phyloP scores from a whole-genome alignment of 257 asterid genomes.

The Avicennia marina region DNA sequence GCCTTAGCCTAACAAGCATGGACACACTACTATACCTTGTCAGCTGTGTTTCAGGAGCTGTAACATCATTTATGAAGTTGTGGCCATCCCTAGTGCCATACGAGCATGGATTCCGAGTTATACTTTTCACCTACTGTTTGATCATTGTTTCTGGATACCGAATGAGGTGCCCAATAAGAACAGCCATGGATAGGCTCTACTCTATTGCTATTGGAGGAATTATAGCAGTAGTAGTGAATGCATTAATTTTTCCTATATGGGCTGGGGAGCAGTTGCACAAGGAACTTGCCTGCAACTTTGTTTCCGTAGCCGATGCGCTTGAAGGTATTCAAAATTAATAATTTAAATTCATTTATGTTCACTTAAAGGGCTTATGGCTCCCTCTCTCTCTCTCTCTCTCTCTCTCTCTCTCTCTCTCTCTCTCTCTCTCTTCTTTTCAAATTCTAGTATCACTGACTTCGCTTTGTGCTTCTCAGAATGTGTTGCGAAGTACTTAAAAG shows the following conservation, averaged over 20 bases:
- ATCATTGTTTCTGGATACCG: slow-evolving; percentile 71
- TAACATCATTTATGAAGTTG: slow-evolving; percentile 60
- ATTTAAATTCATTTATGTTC: not conserved
- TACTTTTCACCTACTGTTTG: slow-evolving; percentile 66
- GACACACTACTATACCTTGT: not conserved
- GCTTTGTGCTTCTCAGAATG: slow-evolving; percentile 42
- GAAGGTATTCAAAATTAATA: slow-evolving; percentile 39
- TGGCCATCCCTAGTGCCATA: slow-evolving; percentile 66
- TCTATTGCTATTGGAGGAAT: slow-evolving; percentile 70
- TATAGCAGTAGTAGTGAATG: slow-evolving; percentile 55
- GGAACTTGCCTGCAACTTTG: slow-evolving; percentile 54
- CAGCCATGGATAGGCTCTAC: slow-evolving; percentile 65
- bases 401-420: no score
- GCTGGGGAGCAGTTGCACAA: slow-evolving; percentile 71
- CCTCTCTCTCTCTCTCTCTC: no score
- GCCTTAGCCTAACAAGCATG: not conserved
- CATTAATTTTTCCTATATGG: slow-evolving; percentile 60
- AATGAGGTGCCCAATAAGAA: slow-evolving; percentile 55
- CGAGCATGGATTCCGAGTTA: slow-evolving; percentile 65
- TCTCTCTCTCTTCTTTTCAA: not conserved
- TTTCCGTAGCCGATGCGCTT: slow-evolving; percentile 58
- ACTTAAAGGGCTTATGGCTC: no score
- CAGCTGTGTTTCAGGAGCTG: slow-evolving; percentile 33
- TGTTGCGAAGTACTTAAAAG: slow-evolving; percentile 57
- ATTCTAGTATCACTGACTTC: not conserved